These are phyloP conservation scores for Taphrina pruni DNA, from an alignment of 1,139 yeast genomes.

Conservation along the genomic window DNA sequence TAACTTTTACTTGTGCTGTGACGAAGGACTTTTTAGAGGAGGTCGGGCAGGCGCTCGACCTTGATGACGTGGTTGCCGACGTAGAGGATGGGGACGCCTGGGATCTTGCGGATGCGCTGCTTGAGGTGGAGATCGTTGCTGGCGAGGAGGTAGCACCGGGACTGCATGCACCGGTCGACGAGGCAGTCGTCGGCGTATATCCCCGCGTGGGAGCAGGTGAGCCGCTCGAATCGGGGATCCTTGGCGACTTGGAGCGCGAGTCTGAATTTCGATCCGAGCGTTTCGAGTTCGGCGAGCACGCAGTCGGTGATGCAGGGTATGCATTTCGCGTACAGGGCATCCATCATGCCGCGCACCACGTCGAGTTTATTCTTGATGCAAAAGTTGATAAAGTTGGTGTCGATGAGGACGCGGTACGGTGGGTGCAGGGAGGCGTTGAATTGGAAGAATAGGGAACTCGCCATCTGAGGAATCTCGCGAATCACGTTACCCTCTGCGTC, in stretches of 20 bases:
- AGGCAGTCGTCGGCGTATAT: conserved; percentile 98
- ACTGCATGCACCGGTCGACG: conserved; percentile 90
- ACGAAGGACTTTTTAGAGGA: background rate
- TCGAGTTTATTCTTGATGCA: conserved; percentile 95
- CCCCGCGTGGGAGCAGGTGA: conserved; percentile 90
- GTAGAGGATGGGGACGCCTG: conserved; percentile 95
- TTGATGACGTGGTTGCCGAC: conserved; percentile 93
- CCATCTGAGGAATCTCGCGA: conserved; percentile 89
- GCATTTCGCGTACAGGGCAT: conserved; percentile 89
- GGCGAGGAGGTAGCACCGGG: conserved; percentile 95
- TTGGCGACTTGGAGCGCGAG: conserved; percentile 86
- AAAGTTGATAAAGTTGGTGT: conserved; percentile 94
- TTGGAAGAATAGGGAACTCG: conserved; percentile 93
- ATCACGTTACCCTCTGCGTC: conserved; percentile 59
- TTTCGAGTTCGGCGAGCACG: conserved; percentile 96
- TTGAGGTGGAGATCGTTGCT: conserved; percentile 98
- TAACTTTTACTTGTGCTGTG: too few species aligned
- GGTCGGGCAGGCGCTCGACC: conserved; percentile 88
- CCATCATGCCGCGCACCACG: conserved; percentile 94
- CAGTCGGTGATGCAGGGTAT: conserved; percentile 95
- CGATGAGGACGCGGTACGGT: conserved; percentile 92
- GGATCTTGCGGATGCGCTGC: conserved; percentile 90
- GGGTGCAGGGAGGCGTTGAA: conserved; percentile 93
- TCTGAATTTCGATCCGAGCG: conserved; percentile 90
- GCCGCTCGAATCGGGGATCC: conserved; percentile 86